Conservation (phyloP, 192 early-diverging fungal genomes). For the Entophlyctis helioformis region DNA sequence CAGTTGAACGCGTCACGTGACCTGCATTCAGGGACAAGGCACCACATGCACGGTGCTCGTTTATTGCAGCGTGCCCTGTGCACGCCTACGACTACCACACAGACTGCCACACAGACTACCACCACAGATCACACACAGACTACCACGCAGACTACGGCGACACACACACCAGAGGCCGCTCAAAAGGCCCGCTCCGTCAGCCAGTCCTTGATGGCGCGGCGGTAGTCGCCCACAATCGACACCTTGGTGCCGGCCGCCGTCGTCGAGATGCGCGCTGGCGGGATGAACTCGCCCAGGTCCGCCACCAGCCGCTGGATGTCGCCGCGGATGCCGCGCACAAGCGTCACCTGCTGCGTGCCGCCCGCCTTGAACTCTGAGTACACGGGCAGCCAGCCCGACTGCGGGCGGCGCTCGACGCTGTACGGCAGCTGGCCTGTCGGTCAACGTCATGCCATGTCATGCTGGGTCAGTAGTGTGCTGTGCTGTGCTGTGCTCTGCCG, state of each 20-base stretch:
- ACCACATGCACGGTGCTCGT: too few relatives aligned
- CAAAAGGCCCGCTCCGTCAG: constrained; percentile 19
- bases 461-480: too few relatives aligned
- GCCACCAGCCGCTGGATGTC: constrained; percentile 11
- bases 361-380: constrained; percentile 13
- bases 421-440: constrained; percentile 15
- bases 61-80: too few relatives aligned
- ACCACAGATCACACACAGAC: too few relatives aligned
- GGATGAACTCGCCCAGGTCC: constrained; percentile 11
- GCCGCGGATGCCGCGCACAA: constrained; percentile 15
- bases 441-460: too few relatives aligned
- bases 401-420: constrained; percentile 6
- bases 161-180: too few relatives aligned
- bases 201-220: constrained; percentile 13
- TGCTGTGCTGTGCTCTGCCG: too few relatives aligned
- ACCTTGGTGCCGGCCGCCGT: constrained; percentile 8
- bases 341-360: constrained; percentile 10
- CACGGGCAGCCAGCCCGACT: constrained; percentile 12
- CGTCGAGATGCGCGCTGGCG: constrained; percentile 6
- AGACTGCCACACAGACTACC: too few relatives aligned
- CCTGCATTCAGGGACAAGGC: too few relatives aligned
- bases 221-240: constrained; percentile 17
- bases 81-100: too few relatives aligned
- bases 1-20: too few relatives aligned
- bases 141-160: too few relatives aligned